These are phyloP conservation scores for Chrysoporthe puriensis DNA, from an alignment of 2,329 filamentous ascomycete species.

Conservation along the genomic window DNA sequence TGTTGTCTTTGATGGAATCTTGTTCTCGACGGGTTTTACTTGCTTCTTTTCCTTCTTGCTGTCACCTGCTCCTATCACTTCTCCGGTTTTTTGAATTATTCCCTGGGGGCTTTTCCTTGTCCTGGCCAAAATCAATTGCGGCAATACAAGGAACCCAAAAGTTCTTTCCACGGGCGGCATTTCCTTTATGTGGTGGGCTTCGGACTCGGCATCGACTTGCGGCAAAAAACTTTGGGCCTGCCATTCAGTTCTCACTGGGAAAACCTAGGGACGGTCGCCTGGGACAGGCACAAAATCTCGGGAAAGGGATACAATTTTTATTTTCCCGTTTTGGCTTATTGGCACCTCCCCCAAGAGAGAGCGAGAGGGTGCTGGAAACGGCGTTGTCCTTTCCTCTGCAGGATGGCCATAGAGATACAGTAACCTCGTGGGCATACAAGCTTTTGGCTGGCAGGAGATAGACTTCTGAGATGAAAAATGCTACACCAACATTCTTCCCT, in stretches of 20 bases:
- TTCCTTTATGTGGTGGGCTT: background rate
- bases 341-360: slow-evolving; percentile 1
- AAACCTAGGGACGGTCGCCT: background rate
- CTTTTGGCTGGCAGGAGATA: slow-evolving; percentile 26
- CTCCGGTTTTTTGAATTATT: background rate
- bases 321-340: background rate
- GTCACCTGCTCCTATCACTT: background rate
- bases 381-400: slow-evolving; percentile 23
- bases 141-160: slow-evolving; percentile 20
- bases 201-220: background rate
- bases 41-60: slow-evolving; percentile 6
- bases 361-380: background rate
- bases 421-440: slow-evolving; percentile 16
- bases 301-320: background rate
- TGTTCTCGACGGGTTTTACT: background rate
- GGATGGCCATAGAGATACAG: slow-evolving; percentile 25
- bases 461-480: slow-evolving; percentile 8
- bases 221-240: slow-evolving; percentile 7
- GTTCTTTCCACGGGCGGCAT: slow-evolving; percentile 5
- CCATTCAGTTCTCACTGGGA: slow-evolving; percentile 5
- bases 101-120: slow-evolving; percentile 6
- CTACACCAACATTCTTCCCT: slow-evolving; percentile 5
- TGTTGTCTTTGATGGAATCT: background rate
- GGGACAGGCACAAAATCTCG: slow-evolving; percentile 10
- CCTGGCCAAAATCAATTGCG: slow-evolving; percentile 7